These are phyloP conservation scores for Galerina marginata DNA, from an alignment of 768 basidiomycete genomes.

Conservation along the genomic window DNA sequence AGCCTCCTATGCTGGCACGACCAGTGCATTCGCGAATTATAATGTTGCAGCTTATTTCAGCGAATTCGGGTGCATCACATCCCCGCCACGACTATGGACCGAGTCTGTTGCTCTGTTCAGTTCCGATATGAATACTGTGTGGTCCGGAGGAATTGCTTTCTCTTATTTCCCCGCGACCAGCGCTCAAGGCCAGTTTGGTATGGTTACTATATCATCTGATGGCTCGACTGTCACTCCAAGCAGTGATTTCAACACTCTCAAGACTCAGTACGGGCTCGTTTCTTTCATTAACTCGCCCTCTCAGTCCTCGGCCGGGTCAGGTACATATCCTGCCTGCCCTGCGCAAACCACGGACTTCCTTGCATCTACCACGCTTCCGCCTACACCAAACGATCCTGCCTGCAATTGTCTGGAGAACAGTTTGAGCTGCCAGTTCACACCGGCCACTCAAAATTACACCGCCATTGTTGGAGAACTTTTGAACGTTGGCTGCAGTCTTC, in stretches of 20 bases:
- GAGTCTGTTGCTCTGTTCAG: constrained; percentile 79
- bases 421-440: constrained; percentile 78
- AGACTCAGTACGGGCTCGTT: constrained; percentile 62
- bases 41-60: constrained; percentile 90
- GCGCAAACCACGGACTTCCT: constrained; percentile 59
- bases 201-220: constrained; percentile 77
- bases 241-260: constrained; percentile 71
- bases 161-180: constrained; percentile 88
- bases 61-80: constrained; percentile 79
- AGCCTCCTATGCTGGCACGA: constrained; percentile 58
- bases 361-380: constrained; percentile 74
- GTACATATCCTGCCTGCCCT: constrained; percentile 70
- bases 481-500: constrained; percentile 75
- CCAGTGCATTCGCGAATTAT: constrained; percentile 61
- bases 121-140: constrained; percentile 73
- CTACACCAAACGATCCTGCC: constrained; percentile 82
- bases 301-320: constrained; percentile 42
- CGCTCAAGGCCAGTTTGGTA: constrained; percentile 78
- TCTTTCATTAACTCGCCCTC: constrained; percentile 68
- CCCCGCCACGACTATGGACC: constrained; percentile 74
- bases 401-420: constrained; percentile 75
- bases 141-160: constrained; percentile 90
- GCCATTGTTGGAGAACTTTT: constrained; percentile 64
- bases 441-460: constrained; percentile 62
- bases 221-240: constrained; percentile 68